Evolutionary conservation across 331 rosid species (phyloP), one percentile per base, ranked within the genome.

Genomic region (Saraca asoca): DNA sequence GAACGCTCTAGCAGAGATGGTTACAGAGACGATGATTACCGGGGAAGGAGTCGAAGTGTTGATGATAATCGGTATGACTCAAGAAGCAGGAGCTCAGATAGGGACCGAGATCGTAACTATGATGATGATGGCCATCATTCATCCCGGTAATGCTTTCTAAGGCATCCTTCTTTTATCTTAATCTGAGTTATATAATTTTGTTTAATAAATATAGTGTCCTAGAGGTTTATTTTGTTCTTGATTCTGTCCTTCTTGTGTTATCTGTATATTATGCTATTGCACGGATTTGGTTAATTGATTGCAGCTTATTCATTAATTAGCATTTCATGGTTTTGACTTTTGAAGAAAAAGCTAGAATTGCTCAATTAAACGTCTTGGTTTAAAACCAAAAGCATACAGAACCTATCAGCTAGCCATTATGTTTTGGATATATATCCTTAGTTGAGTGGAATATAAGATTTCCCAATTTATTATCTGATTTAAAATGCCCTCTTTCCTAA

Each of bases 61-160:
- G 93, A 88, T 70, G 97, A 80, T 33, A 63, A 76, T 71, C 88
- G 56, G 14, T 63, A 70, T 80, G 93, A 85, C 20, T 72, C 90
- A 44, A 84, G 95, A 80, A 82, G 88, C 78, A 77, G 86, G 78
- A 91, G 91, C 81, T 74, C 81, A 6, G 94, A 91, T 61, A 77
- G 85, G 80, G 90, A 82, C 54, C 88, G 84, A 65, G 87, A 83
- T 53, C 86, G 78, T 37, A 69, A 74, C 51, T 67, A 64, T 71
- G 84, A 85, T 70, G 97, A 83, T 41, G 95, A 84, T 65, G 91
- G 88, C 58, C 97, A 85, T 71, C 64, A 53, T 72, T 82, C 97
- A 35, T 82, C 97, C 64, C 89, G 89, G 97, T 91, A 35, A 62
- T 43, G n/a, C 48, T 33, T 49, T 66, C 11, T 42, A 24, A 60